A percentile compares a stretch with the other conserved stretches of the same genome.
These are phyloP conservation scores for Leishmania major DNA, from an alignment of 208 protist species.

Conservation along the genomic window DNA sequence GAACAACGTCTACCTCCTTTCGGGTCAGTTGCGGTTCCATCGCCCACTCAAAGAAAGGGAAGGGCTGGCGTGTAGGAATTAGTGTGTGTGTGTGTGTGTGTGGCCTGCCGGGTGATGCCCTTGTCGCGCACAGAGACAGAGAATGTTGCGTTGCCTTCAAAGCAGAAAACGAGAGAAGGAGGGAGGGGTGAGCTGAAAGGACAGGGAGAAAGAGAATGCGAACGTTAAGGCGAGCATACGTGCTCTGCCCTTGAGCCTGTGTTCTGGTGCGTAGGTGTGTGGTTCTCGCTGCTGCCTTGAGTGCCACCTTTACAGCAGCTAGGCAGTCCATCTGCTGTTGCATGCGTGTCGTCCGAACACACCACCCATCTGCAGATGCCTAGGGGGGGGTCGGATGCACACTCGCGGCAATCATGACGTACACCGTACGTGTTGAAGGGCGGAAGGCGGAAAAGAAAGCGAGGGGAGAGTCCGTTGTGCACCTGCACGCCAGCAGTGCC, in stretches of 20 bases:
- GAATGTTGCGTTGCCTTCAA: background rate
- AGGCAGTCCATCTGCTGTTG: background rate
- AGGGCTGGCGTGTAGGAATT: background rate
- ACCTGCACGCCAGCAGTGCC: background rate
- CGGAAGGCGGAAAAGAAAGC: background rate
- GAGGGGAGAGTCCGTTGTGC: background rate
- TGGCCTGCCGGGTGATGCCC: background rate
- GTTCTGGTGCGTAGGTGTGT: background rate
- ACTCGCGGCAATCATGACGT: background rate
- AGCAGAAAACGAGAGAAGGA: background rate
- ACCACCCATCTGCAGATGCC: background rate
- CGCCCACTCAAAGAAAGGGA: background rate
- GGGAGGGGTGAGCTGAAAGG: background rate
- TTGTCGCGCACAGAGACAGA: background rate
- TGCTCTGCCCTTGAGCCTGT: background rate
- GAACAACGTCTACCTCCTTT: constrained; percentile 14
- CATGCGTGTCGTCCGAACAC: background rate
- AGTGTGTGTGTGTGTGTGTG: background rate
- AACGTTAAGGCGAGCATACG: background rate
- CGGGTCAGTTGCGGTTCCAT: constrained; percentile 8
- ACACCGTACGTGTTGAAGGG: background rate
- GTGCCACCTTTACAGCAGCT: background rate
- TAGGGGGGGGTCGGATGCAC: background rate
- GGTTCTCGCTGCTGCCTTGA: background rate
- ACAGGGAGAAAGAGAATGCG: background rate